Base-by-base conservation (phyloP, 2,329 filamentous ascomycete species). In the Microdochium paspali region DNA sequence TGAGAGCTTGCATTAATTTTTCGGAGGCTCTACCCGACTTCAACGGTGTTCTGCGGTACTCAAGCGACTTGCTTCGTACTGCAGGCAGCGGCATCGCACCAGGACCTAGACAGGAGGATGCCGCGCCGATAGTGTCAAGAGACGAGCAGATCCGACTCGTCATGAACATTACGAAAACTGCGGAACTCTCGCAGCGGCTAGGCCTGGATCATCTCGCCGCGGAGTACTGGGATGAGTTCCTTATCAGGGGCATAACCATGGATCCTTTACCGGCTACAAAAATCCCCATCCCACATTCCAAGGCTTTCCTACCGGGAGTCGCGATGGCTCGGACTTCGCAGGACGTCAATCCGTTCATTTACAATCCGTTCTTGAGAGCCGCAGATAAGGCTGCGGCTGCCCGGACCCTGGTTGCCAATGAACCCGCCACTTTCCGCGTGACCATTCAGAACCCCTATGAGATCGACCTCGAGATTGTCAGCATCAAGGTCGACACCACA, bases 221-320 rank as follows among this genome's bases (percentile, higher is more conserved):
- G 5, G 86, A 93, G 55, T 98, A 96, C 61, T 98, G 93, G 93
- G 93, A 98, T 62, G 89, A 95, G 58, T 97, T 97, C 56, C 72
- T 98, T 9, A 77, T 98, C 44, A 82, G 93, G 45, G 82, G 82
- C 52, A 71, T 95, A 55, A 79, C 83, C 47, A 70, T 95, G 40
- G 79, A 90, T 45, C 72, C 85, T 23, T 64, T 80, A 31, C 70
- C 81, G 10, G 66, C 71, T 39, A 74, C 76, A 10, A 76, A 78
- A 53, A 75, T 76, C 15, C 84, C 87, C 0, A 76, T 87, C 46
- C 74, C 84, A 5, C 86, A 90, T 57, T 70, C 74, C 2, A 77
- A 71, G 51, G 76, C 68, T 47, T 69, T 75, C 15, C 63, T 81
- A 13, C 74, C 76, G 0, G 75, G 74, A 9, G 70, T 69, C 3